phyloP scores from a whole-genome alignment of 2,329 filamentous ascomycete species.

The Fusarium citri region DNA sequence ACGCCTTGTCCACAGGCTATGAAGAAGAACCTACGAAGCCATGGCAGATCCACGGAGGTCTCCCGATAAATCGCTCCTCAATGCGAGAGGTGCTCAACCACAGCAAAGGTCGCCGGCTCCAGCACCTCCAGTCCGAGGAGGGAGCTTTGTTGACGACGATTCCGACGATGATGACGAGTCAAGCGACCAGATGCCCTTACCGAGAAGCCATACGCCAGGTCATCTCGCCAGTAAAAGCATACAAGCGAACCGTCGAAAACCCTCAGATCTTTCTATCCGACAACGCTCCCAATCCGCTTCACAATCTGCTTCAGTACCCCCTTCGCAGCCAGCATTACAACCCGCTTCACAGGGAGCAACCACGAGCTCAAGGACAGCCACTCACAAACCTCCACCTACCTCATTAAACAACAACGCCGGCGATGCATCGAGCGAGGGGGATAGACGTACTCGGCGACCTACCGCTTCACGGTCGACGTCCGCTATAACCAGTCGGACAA shows the following conservation, averaged over 20 bases:
- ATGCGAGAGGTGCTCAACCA: slow-evolving; percentile 58
- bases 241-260: slow-evolving; percentile 60
- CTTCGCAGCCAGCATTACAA: slow-evolving; percentile 62
- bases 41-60: slow-evolving; percentile 59
- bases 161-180: slow-evolving; percentile 52
- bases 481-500: slow-evolving; percentile 57
- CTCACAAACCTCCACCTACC: slow-evolving; percentile 45
- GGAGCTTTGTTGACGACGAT: slow-evolving; percentile 53
- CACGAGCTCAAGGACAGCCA: slow-evolving; percentile 43
- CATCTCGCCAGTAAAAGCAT: slow-evolving; percentile 69
- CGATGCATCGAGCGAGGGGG: slow-evolving; percentile 45
- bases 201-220: slow-evolving; percentile 71
- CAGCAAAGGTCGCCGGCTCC: slow-evolving; percentile 56
- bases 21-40: slow-evolving; percentile 46
- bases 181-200: slow-evolving; percentile 54
- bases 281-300: slow-evolving; percentile 66
- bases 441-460: slow-evolving; percentile 52
- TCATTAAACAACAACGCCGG: slow-evolving; percentile 35
- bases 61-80: slow-evolving; percentile 51
- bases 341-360: slow-evolving; percentile 44
- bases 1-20: slow-evolving; percentile 45
- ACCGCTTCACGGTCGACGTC: slow-evolving; percentile 65
- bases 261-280: slow-evolving; percentile 64
- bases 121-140: slow-evolving; percentile 42
- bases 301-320: slow-evolving; percentile 29